Evolutionary conservation across 2,329 filamentous ascomycete species (phyloP).

Genomic region (Aspergillus piperis): DNA sequence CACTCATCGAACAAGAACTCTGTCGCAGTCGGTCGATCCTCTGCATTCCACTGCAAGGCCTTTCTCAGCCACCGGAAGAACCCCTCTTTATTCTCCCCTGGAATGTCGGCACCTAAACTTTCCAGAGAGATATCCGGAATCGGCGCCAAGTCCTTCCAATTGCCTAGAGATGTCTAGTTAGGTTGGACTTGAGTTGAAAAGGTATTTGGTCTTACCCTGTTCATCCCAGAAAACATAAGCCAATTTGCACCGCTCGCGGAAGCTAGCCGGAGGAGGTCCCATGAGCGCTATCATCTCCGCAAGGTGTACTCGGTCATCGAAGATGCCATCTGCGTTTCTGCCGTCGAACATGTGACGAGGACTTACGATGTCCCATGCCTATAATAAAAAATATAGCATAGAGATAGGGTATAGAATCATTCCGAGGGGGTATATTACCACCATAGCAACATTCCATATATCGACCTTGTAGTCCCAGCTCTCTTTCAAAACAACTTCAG

Average conservation of each 20-base stretch:
- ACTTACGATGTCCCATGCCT: background rate
- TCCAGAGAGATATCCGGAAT: background rate
- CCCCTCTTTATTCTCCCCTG: conserved; percentile 25
- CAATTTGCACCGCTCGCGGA: conserved; percentile 13
- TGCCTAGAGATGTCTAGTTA: background rate
- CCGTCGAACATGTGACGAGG: background rate
- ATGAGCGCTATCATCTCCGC: conserved; percentile 26
- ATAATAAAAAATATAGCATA: background rate
- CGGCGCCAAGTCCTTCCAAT: background rate
- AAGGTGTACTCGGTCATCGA: conserved; percentile 25
- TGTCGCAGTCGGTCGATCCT: conserved; percentile 29
- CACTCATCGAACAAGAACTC: conserved; percentile 42
- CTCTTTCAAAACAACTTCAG: background rate
- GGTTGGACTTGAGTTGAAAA: accelerated
- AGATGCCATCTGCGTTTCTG: conserved; percentile 19
- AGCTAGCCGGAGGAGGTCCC: conserved; percentile 17
- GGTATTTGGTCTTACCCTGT: background rate
- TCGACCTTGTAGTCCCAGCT: background rate
- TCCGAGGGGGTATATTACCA: background rate
- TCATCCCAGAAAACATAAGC: background rate
- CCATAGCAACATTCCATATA: conserved; percentile 1
- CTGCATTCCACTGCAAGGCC: conserved; percentile 30
- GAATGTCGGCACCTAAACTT: conserved; percentile 22
- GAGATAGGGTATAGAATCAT: background rate
- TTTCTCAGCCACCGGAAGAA: conserved; percentile 30